These are phyloP conservation scores for Odonthalia washingtoniensis DNA, from an alignment of 31 red algal species.

Conservation along the genomic window DNA sequence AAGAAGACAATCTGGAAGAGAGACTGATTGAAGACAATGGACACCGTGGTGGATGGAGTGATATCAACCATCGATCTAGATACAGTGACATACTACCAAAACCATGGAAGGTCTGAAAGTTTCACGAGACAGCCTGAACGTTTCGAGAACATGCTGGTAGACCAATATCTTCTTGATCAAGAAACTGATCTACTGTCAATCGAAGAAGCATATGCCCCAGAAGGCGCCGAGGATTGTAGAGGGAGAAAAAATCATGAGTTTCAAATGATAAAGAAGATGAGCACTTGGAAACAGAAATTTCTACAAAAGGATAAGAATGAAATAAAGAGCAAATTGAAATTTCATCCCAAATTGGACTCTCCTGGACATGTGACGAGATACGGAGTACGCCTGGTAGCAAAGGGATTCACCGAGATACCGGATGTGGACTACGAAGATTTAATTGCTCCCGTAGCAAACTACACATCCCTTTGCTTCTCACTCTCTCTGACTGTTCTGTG, in stretches of 20 bases:
- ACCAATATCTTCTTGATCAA: neutral
- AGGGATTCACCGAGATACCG: conserved; percentile 42
- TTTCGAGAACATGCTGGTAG: neutral
- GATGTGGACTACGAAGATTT: conserved; percentile 48
- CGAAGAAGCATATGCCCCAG: neutral
- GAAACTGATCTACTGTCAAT: neutral
- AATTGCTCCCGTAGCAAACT: conserved; percentile 46
- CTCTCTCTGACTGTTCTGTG: conserved; percentile 22
- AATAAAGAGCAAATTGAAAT: conserved; percentile 34
- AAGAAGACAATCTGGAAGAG: neutral
- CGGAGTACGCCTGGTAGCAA: conserved; percentile 43
- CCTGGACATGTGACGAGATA: conserved; percentile 14
- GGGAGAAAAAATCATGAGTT: neutral
- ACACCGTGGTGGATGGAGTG: neutral
- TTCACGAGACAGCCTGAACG: conserved; percentile 3
- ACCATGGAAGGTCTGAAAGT: neutral
- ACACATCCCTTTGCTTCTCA: conserved; percentile 17
- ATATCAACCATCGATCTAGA: no score
- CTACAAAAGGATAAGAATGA: neutral
- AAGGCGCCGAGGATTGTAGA: neutral
- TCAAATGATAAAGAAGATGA: conserved; percentile 5
- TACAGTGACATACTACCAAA: no score
- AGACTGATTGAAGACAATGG: neutral
- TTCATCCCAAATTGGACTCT: conserved; percentile 30
- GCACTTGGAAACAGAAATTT: neutral